phyloP scores from a whole-genome alignment of 2,329 filamentous ascomycete species.

The Penicillium glabrum region DNA sequence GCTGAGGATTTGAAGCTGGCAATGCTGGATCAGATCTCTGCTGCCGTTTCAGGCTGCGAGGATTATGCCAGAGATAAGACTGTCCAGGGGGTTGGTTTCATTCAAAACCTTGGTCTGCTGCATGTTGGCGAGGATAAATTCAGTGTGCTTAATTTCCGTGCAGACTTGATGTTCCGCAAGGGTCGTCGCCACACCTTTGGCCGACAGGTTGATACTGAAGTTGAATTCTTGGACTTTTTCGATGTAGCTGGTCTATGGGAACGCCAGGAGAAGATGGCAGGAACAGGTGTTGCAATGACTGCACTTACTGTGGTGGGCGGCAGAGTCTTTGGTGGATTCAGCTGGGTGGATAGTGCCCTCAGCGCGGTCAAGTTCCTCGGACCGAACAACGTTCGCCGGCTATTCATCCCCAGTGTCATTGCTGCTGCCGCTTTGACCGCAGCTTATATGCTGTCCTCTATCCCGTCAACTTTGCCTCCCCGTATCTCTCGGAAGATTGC shows the following conservation, averaged over 20 bases:
- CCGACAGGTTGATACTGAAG: constrained; percentile 80
- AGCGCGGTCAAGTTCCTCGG: constrained; percentile 79
- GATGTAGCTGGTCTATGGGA: constrained; percentile 81
- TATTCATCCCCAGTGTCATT: constrained; percentile 78
- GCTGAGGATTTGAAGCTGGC: constrained; percentile 90
- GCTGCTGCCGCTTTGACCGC: constrained; percentile 71
- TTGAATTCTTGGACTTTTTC: constrained; percentile 91
- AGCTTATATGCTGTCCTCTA: constrained; percentile 80
- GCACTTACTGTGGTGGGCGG: constrained; percentile 82
- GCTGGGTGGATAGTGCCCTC: constrained; percentile 86
- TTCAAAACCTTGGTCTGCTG: constrained; percentile 82
- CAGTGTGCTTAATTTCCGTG: constrained; percentile 79
- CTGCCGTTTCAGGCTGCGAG: constrained; percentile 76
- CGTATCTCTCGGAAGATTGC: constrained; percentile 84
- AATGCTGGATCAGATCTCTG: constrained; percentile 84
- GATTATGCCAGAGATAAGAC: constrained; percentile 79
- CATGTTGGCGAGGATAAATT: constrained; percentile 84
- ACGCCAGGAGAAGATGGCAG: constrained; percentile 89
- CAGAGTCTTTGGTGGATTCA: constrained; percentile 75
- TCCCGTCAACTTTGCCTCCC: constrained; percentile 83
- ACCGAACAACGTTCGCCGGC: constrained; percentile 73
- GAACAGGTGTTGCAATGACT: constrained; percentile 92
- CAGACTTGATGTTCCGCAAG: constrained; percentile 91
- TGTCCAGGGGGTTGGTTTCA: constrained; percentile 76
- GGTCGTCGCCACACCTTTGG: constrained; percentile 73